Base-by-base conservation (phyloP, 169 alveolate species). In the Babesia ovata region DNA sequence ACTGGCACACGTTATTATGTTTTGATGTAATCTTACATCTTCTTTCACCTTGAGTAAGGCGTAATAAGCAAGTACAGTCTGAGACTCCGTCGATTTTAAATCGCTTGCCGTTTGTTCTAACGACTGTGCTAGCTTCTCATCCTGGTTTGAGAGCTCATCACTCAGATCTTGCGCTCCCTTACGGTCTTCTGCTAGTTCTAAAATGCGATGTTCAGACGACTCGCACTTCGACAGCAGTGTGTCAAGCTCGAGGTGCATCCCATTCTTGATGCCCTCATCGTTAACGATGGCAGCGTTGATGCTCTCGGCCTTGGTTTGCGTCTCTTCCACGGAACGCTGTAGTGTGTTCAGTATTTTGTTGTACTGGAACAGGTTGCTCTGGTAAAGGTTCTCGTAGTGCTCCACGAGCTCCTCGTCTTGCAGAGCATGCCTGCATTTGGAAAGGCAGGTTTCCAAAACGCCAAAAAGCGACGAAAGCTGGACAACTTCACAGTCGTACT, bases 381-480 rank as follows among this genome's bases (percentile, higher is more conserved):
- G 60, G 59, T 75, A 60, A 19, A 63, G 59, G 50, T 29, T 49
- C 49, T 63, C 73, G 42, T 33, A 72, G 58, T 52, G 44, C 45
- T 61, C 85, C 14, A 70, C 52, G 13, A 76, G 46, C 36, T 22
- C 54, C 13, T 76, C 59, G 49, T 61, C 75, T 4, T 69, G 54
- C 44, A 54, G 46, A 13, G 26, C 26, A 19, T 33, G 66, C 60
- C 48, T 46, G 62, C 61, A 84, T 52, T 50, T 84, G 28, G 58
- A 0, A 13, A 61, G 70, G 39, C 49, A 72, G 54, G 50, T 45
- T 56, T 24, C 79, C 63, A 33, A 65, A 42, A 66, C 63, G 57
- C 29, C 45, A 42, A 39, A 78, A 69, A 44, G 73, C 61, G 63
- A 59, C 79, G 71, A n/a, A 49, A 39, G 69, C 48, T 60, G 76